Percentiles rank a stretch among this genome's conserved stretches.
These are phyloP conservation scores for Solanum bulbocastanum DNA, from an alignment of 257 asterid species.

Conservation along the genomic window DNA sequence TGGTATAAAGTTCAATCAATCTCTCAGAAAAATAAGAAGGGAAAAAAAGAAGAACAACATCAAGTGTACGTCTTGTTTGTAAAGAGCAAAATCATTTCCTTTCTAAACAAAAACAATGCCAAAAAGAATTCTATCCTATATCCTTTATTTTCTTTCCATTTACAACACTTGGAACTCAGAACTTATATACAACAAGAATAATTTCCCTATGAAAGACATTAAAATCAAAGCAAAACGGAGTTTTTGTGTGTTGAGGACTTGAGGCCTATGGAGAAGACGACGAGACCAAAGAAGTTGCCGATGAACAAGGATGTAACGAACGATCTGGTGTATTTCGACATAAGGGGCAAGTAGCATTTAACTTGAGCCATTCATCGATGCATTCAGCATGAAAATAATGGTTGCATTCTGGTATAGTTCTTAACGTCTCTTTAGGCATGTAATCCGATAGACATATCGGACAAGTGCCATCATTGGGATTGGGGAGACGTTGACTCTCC, in stretches of 20 bases:
- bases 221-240: neutral
- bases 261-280: constrained; percentile 20
- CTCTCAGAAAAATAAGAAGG: neutral
- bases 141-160: neutral
- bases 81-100: neutral
- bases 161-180: neutral
- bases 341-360: constrained; percentile 70
- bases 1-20: no score
- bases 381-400: constrained; percentile 69
- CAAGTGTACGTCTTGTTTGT: neutral
- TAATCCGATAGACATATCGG: constrained; percentile 72
- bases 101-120: neutral
- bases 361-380: constrained; percentile 81
- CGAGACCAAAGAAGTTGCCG: constrained; percentile 28
- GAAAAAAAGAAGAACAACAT: neutral
- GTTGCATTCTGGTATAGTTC: constrained; percentile 70
- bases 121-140: neutral
- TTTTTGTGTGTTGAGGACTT: neutral
- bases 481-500: constrained; percentile 58
- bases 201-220: neutral
- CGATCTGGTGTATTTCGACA: constrained; percentile 61
- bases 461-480: constrained; percentile 42
- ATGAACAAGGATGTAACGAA: constrained; percentile 26
- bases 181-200: neutral
- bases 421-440: constrained; percentile 49